Conservation (phyloP, 2,329 filamentous ascomycete species). For the Stagonosporopsis vannaccii region DNA sequence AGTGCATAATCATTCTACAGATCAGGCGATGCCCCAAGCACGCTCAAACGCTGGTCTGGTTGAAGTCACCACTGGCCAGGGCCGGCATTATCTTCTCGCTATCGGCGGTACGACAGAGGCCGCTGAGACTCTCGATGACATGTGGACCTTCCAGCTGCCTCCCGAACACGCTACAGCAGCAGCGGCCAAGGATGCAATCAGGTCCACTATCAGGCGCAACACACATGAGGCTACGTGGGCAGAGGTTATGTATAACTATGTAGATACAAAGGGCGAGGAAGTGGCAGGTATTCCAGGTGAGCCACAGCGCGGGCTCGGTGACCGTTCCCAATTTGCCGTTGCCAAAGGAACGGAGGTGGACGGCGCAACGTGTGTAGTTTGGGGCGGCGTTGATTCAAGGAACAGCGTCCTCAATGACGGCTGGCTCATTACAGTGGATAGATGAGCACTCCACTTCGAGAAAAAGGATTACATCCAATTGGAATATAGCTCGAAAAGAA, state of each 20-base stretch:
- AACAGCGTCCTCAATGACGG: constrained; percentile 53
- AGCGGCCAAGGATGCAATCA: constrained; percentile 59
- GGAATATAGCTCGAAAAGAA: too few relatives aligned
- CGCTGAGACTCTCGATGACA: constrained; percentile 49
- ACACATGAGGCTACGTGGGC: constrained; percentile 60
- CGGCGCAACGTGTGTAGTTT: constrained; percentile 58
- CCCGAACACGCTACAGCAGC: constrained; percentile 57
- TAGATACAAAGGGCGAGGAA: constrained; percentile 53
- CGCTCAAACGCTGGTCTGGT: constrained; percentile 55
- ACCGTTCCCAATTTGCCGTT: constrained; percentile 50
- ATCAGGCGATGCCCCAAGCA: constrained; percentile 46
- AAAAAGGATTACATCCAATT: neutral
- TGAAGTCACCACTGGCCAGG: constrained; percentile 60
- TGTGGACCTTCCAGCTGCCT: constrained; percentile 63
- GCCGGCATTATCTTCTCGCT: constrained; percentile 61
- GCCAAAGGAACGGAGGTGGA: constrained; percentile 54
- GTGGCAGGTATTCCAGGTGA: constrained; percentile 51
- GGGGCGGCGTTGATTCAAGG: constrained; percentile 60
- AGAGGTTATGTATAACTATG: constrained; percentile 57
- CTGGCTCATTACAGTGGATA: constrained; percentile 52
- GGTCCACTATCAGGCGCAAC: constrained; percentile 53
- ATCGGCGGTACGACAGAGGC: constrained; percentile 54
- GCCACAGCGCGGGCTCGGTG: constrained; percentile 51
- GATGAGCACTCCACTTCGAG: constrained; percentile 21
- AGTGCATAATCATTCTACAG: constrained; percentile 23